Evolutionary conservation across 345 rosid species (phyloP), one percentile per base, ranked within the genome.

Genomic region (Laguncularia racemosa): DNA sequence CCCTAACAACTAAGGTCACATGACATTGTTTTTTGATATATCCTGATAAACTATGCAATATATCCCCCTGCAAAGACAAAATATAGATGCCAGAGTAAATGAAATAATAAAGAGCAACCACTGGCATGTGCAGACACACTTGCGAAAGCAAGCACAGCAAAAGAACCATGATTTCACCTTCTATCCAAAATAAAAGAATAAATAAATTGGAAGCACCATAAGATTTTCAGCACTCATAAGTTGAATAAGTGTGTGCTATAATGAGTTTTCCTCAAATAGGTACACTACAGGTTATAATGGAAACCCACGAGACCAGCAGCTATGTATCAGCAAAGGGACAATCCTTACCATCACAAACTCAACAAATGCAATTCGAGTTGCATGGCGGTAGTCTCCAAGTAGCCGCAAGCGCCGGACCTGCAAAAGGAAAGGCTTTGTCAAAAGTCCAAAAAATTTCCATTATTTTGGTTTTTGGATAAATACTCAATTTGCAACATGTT

Each of bases 401-500:
- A 86, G 83, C 95, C 99, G 85, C 80, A 93, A 70, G 64, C 95
- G 88, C 16, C 74, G 84, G 73, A 92, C 97, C 98, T 92, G 65
- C 50, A 47, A 47, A 23, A 49, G 57, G 53, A 18, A 52, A 60
- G 56, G 13, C 28, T 33, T 59, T 12, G 14, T 12, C 46, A 47
- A 13, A 56, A 57, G 40, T 46, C 8, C 50, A 14, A 60, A 54
- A 21, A 11, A 21, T 13, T 3, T 17, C 19, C 14, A 16, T n/a
- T 21, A n/a, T 50, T 50, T 26, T 50, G 2, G 55, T 52, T 17
- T 28, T 3, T 52, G 55, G 55, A 21, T 19, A 19, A 28, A 52
- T 16, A 19, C 16, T 4, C 28, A 12, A 52, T 21, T 8, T 13
- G 13, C 13, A 16, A 2, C 18, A 47, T 63, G 15, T 10, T 51